Conservation (phyloP, 371 early-diverging fungal species). For the Apophysomyces elegans region DNA sequence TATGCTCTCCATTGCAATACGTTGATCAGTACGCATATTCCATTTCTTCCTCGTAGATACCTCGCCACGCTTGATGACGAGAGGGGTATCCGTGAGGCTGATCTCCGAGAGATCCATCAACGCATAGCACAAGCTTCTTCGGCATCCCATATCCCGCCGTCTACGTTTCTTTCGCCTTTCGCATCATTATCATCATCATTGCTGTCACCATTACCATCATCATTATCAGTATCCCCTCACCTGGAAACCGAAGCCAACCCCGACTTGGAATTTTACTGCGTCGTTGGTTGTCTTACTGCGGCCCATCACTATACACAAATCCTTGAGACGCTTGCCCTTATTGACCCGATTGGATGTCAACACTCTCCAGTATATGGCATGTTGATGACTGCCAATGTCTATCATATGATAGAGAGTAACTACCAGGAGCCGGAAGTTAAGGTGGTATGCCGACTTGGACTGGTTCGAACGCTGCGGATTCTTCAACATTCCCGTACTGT, state of each 20-base stretch:
- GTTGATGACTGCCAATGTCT: constrained; percentile 30
- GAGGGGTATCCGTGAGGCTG: constrained; percentile 15
- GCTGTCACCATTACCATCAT: constrained; percentile 9
- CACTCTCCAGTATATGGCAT: constrained; percentile 43
- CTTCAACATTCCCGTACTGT: constrained; percentile 27
- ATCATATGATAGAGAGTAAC: constrained; percentile 30
- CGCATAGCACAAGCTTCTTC: constrained; percentile 12
- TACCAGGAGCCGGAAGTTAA: constrained; percentile 26
- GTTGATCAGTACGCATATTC: constrained; percentile 33
- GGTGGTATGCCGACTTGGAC: constrained; percentile 37
- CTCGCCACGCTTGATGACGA: constrained; percentile 34
- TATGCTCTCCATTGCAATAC: constrained; percentile 40
- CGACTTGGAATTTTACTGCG: constrained; percentile 28
- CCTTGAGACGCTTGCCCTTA: constrained; percentile 30
- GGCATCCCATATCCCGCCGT: neutral
- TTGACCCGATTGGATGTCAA: constrained; percentile 43
- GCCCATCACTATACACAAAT: constrained; percentile 38
- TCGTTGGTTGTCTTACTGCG: constrained; percentile 28
- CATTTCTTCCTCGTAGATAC: constrained; percentile 40
- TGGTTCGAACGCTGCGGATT: constrained; percentile 33
- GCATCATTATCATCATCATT: constrained; percentile 13
- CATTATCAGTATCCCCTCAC: constrained; percentile 3
- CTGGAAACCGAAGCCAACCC: constrained; percentile 20
- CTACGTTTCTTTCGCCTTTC: neutral
- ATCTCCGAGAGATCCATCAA: constrained; percentile 35